Conservation (phyloP, 164 flowering plant species). For the Vitis labrusca region DNA sequence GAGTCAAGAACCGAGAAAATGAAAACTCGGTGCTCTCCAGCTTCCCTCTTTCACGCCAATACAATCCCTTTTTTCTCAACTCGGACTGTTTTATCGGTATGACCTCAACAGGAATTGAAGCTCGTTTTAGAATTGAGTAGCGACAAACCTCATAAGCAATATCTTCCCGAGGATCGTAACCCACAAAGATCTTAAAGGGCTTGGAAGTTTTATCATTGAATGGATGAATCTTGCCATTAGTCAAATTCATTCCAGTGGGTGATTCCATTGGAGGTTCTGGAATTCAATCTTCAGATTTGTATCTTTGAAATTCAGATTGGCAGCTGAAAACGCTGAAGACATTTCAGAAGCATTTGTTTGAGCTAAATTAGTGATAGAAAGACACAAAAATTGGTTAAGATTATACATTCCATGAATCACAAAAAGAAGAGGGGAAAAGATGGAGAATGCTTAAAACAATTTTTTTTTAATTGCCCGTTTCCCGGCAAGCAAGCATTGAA, state of each 20-base stretch:
- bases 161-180: conserved; percentile 90
- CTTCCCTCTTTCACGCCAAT: conserved; percentile 77
- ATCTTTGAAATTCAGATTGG: no score
- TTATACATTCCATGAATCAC: no score
- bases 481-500: no score
- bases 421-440: no score
- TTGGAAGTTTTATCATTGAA: conserved; percentile 30
- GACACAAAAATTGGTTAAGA: no score
- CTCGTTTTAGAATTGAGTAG: conserved; percentile 65
- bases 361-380: no score
- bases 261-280: no score
- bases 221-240: conserved; percentile 14
- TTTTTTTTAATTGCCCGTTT: no score
- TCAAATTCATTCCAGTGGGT: conserved; percentile 8
- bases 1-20: conserved; percentile 78
- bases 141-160: conserved; percentile 81
- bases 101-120: conserved; percentile 77
- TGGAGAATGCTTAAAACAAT: no score
- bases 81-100: conserved; percentile 74
- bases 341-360: no score
- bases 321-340: no score
- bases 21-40: conserved; percentile 97
- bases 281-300: no score
- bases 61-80: conserved; percentile 60
- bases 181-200: conserved; percentile 78